Evolutionary conservation across 2,329 filamentous ascomycete genomes (phyloP), one percentile per base, ranked within the genome.

Genomic region (Aspergillus ibericus): DNA sequence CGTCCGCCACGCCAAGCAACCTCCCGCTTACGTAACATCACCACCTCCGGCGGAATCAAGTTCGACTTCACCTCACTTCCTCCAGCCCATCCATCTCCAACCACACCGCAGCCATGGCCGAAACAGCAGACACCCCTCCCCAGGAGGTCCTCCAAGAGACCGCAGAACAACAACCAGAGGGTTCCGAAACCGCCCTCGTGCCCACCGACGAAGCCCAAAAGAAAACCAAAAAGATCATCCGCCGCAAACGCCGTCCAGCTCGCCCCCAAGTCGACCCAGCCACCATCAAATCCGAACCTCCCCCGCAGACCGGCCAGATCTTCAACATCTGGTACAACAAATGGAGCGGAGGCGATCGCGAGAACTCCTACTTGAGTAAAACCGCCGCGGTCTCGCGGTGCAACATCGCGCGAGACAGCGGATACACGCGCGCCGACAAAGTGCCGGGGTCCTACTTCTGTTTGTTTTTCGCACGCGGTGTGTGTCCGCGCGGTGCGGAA

Each of bases 241-340:
- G 93, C 63, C 92, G 91, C 73, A 97, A 96, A 81, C 88, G 90
- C 70, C 85, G 92, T 38, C 95, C 95, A 32, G 95, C 95, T 48
- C 87, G 93, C 59, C 89, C 90, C 0, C 95, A 99, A 78, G 88
- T 97, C 69, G 95, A 99, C 71, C 87, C 92, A 1, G 87, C 89
- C 40, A 88, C 88, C 44, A 85, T 96, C 77, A 91, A 89, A 68
- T 88, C 88, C 34, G 92, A 96, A 68, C 89, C 91, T 4, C 92
- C 93, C 15, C 90, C 91, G 1, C 93, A 98, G 70, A 98, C 93
- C 0, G 95, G 95, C 54, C 96, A 91, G 0, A 92, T 93, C 59
- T 99, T 95, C 83, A 99, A 99, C 77, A 96, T 96, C 70, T 97
- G 93, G 93, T 96, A 97, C 79, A 97, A 96, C 80, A 98, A 97